Evolutionary conservation across 306 rosid species (phyloP).

Genomic region (Begonia loranthoides): DNA sequence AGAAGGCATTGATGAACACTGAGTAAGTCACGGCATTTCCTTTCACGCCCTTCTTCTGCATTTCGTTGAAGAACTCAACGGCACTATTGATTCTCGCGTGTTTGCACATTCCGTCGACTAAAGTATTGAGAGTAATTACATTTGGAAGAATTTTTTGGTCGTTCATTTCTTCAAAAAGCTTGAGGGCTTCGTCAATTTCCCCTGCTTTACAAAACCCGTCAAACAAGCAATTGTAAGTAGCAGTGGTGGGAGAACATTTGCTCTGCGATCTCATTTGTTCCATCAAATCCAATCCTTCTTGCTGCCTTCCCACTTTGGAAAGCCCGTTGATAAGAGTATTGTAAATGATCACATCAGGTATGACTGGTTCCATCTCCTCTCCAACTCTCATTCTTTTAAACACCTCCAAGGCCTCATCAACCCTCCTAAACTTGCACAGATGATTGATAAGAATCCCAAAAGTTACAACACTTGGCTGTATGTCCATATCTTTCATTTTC

Average conservation of each 20-base stretch:
- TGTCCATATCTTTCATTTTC: constrained; percentile 52
- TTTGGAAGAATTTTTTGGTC: constrained; percentile 33
- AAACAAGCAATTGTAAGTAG: constrained; percentile 68
- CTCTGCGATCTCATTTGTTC: constrained; percentile 40
- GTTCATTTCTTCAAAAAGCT: constrained; percentile 48
- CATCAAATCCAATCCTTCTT: constrained; percentile 52
- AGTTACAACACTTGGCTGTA: constrained; percentile 42
- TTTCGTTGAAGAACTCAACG: constrained; percentile 40
- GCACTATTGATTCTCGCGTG: constrained; percentile 44
- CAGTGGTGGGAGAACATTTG: constrained; percentile 27
- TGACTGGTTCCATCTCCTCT: constrained; percentile 13
- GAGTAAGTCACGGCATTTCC: constrained; percentile 51
- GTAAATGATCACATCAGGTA: constrained; percentile 47
- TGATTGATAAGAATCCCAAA: constrained; percentile 48
- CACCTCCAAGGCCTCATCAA: constrained; percentile 50
- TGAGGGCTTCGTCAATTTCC: constrained; percentile 35
- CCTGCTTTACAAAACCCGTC: constrained; percentile 59
- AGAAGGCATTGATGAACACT: constrained; percentile 42
- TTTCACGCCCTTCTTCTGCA: constrained; percentile 43
- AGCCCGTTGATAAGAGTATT: constrained; percentile 74
- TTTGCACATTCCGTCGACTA: constrained; percentile 65
- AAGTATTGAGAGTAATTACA: constrained; percentile 51
- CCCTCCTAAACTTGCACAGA: constrained; percentile 59
- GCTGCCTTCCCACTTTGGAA: constrained; percentile 76
- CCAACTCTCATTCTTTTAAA: constrained; percentile 40